phyloP scores from a whole-genome alignment of 768 basidiomycete genomes.

The Rhodotorula graminis region DNA sequence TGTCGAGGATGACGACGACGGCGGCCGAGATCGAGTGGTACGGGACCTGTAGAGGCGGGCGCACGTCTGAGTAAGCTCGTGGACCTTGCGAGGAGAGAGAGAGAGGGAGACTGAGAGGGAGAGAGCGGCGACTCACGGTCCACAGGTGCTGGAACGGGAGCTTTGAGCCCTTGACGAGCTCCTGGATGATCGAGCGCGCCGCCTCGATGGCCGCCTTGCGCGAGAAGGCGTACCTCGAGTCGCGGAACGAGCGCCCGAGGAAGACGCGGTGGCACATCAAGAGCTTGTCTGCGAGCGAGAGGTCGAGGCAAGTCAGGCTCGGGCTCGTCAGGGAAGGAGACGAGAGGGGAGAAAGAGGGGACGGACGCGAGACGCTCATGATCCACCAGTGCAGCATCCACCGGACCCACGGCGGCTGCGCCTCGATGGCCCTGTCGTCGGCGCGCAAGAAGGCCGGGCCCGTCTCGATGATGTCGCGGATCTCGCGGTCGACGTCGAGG shows the following conservation, averaged over 20 bases:
- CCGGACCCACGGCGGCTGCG: conserved; percentile 1
- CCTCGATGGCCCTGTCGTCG: neutral
- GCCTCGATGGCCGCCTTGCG: conserved; percentile 25
- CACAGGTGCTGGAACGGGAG: conserved; percentile 18
- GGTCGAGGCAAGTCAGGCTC: neutral
- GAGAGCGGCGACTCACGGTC: neutral
- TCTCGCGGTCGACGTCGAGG: conserved; percentile 26
- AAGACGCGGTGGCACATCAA: conserved; percentile 32
- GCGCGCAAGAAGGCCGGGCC: conserved; percentile 24
- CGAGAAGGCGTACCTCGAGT: conserved; percentile 1
- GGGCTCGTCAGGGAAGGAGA: neutral
- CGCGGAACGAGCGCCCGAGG: conserved; percentile 9
- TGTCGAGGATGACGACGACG: conserved; percentile 35
- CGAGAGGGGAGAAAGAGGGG: too few species aligned
- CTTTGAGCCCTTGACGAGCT: conserved; percentile 14
- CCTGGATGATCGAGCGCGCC: conserved; percentile 23
- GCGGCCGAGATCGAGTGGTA: conserved; percentile 34
- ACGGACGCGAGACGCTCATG: neutral
- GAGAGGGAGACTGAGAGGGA: neutral
- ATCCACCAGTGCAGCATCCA: conserved; percentile 24
- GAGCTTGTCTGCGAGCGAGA: conserved; percentile 19
- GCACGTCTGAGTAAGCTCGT: neutral
- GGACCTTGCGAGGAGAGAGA: too few species aligned
- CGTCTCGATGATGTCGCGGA: conserved; percentile 15
- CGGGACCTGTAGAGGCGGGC: neutral